phyloP scores from a whole-genome alignment of 306 rosid genomes.

The Trichosanthes cucumerina region DNA sequence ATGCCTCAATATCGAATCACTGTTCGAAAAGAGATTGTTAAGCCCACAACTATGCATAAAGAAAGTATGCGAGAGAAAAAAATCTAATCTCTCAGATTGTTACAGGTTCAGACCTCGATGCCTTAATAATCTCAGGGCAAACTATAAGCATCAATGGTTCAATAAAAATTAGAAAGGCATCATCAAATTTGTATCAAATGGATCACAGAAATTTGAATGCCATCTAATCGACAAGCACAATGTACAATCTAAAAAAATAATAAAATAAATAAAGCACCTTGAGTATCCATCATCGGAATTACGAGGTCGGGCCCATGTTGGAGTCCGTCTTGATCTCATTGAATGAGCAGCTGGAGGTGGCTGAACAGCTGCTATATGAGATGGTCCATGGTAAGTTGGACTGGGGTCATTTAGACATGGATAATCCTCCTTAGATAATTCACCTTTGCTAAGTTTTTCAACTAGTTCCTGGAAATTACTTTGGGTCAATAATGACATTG shows the following conservation, averaged over 20 bases:
- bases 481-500: constrained; percentile 2
- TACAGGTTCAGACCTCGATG: neutral
- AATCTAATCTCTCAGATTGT: neutral
- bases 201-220: neutral
- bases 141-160: neutral
- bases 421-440: constrained; percentile 77
- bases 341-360: constrained; percentile 65
- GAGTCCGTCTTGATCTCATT: constrained; percentile 81
- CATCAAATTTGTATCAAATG: neutral
- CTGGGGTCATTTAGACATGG: constrained; percentile 93
- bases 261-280: constrained; percentile 33
- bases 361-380: constrained; percentile 33
- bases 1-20: constrained; percentile 74
- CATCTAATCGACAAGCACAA: neutral
- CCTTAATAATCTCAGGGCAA: neutral
- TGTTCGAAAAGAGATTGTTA: neutral
- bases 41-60: neutral
- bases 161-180: neutral
- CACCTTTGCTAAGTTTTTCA: constrained; percentile 69
- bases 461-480: constrained; percentile 56
- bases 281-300: constrained; percentile 93
- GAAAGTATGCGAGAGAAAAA: neutral
- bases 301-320: constrained; percentile 88
- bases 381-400: constrained; percentile 49
- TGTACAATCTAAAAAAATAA: neutral